Conservation (phyloP, 352 stramenopile genomes). For the Pythium inflatum region DNA sequence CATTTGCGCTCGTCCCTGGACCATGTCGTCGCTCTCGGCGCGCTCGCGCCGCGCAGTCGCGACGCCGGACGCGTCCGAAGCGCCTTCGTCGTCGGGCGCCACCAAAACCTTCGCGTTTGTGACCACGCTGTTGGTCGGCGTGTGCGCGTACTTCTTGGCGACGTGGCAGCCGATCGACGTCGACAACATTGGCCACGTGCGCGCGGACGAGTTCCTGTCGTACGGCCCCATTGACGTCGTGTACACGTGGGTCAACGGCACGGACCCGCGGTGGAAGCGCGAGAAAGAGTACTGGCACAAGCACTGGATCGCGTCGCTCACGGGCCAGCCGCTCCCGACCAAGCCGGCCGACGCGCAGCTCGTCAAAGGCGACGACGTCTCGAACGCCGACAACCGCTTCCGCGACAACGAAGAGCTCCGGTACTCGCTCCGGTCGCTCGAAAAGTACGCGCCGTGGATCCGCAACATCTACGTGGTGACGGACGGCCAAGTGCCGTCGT, state of each 20-base stretch:
- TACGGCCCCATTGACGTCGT: constrained; percentile 94
- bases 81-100: neutral
- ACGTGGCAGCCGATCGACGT: constrained; percentile 35
- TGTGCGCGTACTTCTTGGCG: constrained; percentile 25
- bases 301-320: constrained; percentile 87
- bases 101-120: constrained; percentile 8
- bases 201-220: constrained; percentile 51
- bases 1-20: neutral
- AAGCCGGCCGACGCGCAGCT: constrained; percentile 45
- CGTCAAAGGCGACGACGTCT: constrained; percentile 69
- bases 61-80: neutral
- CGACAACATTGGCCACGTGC: constrained; percentile 74
- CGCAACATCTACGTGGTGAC: constrained; percentile 95
- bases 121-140: constrained; percentile 6
- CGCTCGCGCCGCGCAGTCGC: constrained; percentile 30
- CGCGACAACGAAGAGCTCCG: constrained; percentile 94
- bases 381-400: constrained; percentile 91
- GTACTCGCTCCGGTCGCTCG: constrained; percentile 92
- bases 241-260: constrained; percentile 97
- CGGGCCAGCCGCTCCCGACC: constrained; percentile 71
- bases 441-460: constrained; percentile 96
- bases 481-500: constrained; percentile 93
- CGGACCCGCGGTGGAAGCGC: constrained; percentile 91
- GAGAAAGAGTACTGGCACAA: constrained; percentile 90
- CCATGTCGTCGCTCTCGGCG: constrained; percentile 29